Percentiles rank a stretch among this genome's conserved stretches.
Conservation (phyloP, 352 stramenopile species). For the Vaucheria bursata region DNA sequence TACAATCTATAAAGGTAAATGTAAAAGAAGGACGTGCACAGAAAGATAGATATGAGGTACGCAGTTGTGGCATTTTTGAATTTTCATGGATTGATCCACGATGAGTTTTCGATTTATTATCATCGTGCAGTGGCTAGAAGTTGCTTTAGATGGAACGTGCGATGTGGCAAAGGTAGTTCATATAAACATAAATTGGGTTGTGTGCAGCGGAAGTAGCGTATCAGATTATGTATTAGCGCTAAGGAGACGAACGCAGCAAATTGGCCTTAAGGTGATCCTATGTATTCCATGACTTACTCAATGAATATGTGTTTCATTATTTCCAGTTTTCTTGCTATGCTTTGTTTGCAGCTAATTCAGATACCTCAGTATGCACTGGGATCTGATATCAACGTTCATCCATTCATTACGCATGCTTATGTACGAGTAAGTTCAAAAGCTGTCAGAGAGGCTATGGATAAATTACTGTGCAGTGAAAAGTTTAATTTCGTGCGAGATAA, state of each 20-base stretch:
- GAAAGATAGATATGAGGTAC: constrained; percentile 3
- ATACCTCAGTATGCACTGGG: constrained; percentile 20
- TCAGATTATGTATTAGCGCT: constrained; percentile 24
- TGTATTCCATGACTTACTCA: too few species aligned
- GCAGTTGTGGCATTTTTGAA: too few species aligned
- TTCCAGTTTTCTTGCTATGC: background rate
- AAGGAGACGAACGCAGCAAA: constrained; percentile 11
- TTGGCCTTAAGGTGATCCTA: constrained; percentile 16
- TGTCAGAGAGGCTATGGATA: constrained; percentile 12
- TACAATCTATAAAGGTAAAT: background rate
- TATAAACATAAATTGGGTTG: constrained; percentile 31
- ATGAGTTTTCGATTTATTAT: background rate
- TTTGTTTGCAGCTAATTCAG: constrained; percentile 6
- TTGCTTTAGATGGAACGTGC: constrained; percentile 14
- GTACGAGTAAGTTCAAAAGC: constrained; percentile 7
- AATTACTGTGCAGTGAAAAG: constrained; percentile 10
- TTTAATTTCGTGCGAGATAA: constrained; percentile 26
- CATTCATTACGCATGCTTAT: constrained; percentile 32
- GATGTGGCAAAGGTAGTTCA: constrained; percentile 14
- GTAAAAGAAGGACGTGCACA: background rate
- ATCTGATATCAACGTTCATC: constrained; percentile 21
- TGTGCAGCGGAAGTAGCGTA: constrained; percentile 30
- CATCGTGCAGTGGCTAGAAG: constrained; percentile 5
- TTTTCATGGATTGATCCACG: background rate
- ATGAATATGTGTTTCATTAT: background rate